Base-by-base conservation (phyloP, 345 rosid species). In the Brassica incana region DNA sequence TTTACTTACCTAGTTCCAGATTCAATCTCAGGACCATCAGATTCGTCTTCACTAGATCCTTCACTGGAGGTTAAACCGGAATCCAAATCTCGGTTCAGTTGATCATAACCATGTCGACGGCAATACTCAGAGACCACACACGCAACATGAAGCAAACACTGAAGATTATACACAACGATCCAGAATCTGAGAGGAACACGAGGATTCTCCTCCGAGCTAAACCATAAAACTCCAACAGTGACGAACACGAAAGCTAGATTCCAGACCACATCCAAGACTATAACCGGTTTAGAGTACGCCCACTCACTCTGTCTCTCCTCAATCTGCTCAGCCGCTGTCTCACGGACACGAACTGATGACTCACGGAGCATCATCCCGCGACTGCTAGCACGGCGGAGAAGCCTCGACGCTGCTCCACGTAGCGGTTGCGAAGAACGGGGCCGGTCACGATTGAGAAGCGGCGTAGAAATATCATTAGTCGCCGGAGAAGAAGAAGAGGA, bases 321-420 rank as follows among this genome's bases (percentile, higher is more conserved):
- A 32, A 94, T 89, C 85, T 94, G 97, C 84, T 91, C 97, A 6
- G 97, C 97, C 2, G 97, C 97, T 52, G 81, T 83, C 72, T 92
- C 97, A 2, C 97, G 87, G 23, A 94, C 97, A 33, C 87, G 87
- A 62, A 90, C 86, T 8, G 98, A 94, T 0, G 95, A 89, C 62
- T 85, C 97, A 0, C 91, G 86, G 15, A 94, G 90, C 97, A 92
- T 85, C 93, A 92, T 48, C 15, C 88, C 84, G 10, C 87, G 89
- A 75, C 86, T 86, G 64, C 93, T 91, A 36, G 96, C 90, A 3
- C 86, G 88, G 7, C 94, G 92, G 12, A 94, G 86, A 74, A 92
- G 83, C 45, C 97, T 78, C 2, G 90, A 88, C 5, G 95, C 93
- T 3, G 87, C 86, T 0, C 85, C 91, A 2, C 88, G 87, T 30